Evolutionary conservation across 164 flowering plant species (phyloP), one percentile per base, ranked within the genome.

Genomic region (Piper betle): DNA sequence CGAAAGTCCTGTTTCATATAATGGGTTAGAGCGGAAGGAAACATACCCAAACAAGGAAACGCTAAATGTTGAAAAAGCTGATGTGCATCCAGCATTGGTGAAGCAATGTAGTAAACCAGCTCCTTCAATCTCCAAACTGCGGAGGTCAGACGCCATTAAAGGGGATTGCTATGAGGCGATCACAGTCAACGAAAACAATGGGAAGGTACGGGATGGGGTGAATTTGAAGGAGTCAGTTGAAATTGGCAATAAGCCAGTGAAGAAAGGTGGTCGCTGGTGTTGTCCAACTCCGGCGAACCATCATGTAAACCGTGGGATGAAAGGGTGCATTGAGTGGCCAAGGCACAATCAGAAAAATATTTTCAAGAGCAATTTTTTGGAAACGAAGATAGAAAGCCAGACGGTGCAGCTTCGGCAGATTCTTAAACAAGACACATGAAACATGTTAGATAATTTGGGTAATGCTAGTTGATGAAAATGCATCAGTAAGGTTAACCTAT

Each of bases 321-420:
- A 88, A 73, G 96, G 96, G 41, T 85, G 96, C 82, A 88, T 85
- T 11, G 93, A 88, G 63, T 86, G 96, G 93, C 94, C 94, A 39
- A 78, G 82, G 2, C 75, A 77, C 5, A 57, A 58, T 3, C 92
- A 86, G 78, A 89, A 83, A 73, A 70, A 69, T 42, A 86, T 94
- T 62, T 77, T 93, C 80, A 93, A 93, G 73, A 72, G 91, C 5
- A 87, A 82, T 76, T 85, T 89, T 39, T 53, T 84, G 72, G 96
- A 90, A 66, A 97, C 99, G 40, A 86, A 94, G 75, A 76, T 79
- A 77, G 92, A 81, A 60, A 82, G 84, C 68, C 96, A 90, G 70
- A 93, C 86, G 71, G 67, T 88, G 57, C 99, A 90, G 73, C 53
- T 93, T 74, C 90, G 94, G 18, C 99, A 93, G 53, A 97, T 85